A percentile compares a stretch with the other conserved stretches of the same genome.
Conservation (phyloP, 345 rosid species). For the Populus ilicifolia region DNA sequence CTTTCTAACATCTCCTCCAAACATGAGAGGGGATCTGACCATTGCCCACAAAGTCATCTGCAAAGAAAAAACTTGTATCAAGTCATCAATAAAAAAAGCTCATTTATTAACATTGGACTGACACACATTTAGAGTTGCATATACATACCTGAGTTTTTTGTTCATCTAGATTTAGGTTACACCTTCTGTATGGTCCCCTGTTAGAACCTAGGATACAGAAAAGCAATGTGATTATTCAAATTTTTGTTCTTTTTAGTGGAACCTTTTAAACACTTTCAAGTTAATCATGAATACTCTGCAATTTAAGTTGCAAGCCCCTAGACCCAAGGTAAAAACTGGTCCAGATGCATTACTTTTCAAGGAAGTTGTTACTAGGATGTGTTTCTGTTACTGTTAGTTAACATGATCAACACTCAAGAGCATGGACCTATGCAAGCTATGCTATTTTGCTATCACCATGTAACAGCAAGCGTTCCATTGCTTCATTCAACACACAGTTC, state of each 20-base stretch:
- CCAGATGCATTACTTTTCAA: background rate
- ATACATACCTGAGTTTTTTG: slow-evolving; percentile 69
- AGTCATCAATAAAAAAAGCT: slow-evolving; percentile 6
- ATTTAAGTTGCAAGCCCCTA: background rate
- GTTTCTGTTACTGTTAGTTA: background rate
- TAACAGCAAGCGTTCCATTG: slow-evolving; percentile 11
- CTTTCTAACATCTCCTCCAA: slow-evolving; percentile 81
- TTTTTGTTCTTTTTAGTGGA: background rate
- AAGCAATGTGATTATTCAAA: slow-evolving; percentile 11
- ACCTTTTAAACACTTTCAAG: background rate
- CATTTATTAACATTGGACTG: background rate
- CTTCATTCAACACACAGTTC: background rate
- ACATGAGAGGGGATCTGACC: slow-evolving; percentile 89
- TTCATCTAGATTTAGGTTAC: slow-evolving; percentile 60
- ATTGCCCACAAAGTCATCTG: slow-evolving; percentile 96
- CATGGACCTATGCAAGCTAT: background rate
- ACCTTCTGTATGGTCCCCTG: slow-evolving; percentile 69
- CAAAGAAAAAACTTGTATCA: slow-evolving; percentile 8
- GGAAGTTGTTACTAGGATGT: background rate
- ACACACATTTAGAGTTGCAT: background rate
- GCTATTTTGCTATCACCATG: background rate
- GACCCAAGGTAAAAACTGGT: background rate
- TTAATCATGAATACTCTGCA: background rate
- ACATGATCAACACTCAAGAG: background rate
- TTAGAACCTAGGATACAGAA: slow-evolving; percentile 47